These are phyloP conservation scores for Thamnidium elegans DNA, from an alignment of 192 early-diverging fungal species.

Conservation along the genomic window DNA sequence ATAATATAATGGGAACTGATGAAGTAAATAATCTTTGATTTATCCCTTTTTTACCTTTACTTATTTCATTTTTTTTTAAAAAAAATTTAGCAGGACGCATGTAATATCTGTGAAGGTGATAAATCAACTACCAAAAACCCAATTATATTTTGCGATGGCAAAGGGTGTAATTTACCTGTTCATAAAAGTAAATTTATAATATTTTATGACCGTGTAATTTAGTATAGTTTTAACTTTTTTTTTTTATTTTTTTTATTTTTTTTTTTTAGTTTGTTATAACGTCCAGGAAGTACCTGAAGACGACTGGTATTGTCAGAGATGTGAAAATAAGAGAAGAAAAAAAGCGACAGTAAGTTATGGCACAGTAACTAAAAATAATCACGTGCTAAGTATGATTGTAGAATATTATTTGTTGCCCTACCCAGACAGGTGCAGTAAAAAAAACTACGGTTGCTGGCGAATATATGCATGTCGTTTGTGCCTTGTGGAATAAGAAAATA, in stretches of 20 bases:
- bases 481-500: slow-evolving; percentile 37
- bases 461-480: slow-evolving; percentile 52
- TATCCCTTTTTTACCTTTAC: no score
- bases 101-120: slow-evolving; percentile 45
- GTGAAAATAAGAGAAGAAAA: slow-evolving; percentile 37
- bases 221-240: not conserved
- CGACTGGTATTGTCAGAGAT: slow-evolving; percentile 51
- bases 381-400: not conserved
- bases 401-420: slow-evolving; percentile 45
- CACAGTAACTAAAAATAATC: not conserved
- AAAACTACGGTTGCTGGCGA: slow-evolving; percentile 37
- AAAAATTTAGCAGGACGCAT: slow-evolving; percentile 23
- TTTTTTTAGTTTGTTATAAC: slow-evolving; percentile 40
- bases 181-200: slow-evolving; percentile 28
- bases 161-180: slow-evolving; percentile 40
- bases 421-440: slow-evolving; percentile 40
- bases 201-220: not conserved
- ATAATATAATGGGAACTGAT: no score
- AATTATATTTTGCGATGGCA: slow-evolving; percentile 53
- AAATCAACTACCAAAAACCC: slow-evolving; percentile 40
- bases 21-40: no score
- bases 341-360: slow-evolving; percentile 37
- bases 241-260: not conserved
- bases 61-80: not conserved
- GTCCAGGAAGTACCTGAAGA: slow-evolving; percentile 41